phyloP scores from a whole-genome alignment of 805 yeast genomes.

The Kluyveromyces nonfermentans region DNA sequence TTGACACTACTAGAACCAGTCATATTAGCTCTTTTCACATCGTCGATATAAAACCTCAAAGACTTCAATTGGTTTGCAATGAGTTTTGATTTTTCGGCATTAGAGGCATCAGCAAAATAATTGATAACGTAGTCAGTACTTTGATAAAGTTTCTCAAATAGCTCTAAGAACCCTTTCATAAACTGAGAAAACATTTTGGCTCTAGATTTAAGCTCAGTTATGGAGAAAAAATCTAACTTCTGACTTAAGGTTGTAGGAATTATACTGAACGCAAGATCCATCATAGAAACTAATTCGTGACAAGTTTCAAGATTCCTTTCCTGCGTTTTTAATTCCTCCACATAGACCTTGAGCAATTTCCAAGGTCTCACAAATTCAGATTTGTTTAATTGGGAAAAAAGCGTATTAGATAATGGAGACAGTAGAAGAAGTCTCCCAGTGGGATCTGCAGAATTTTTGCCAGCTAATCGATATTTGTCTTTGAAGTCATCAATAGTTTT shows the following conservation, averaged over 20 bases:
- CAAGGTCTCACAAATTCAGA: constrained; percentile 40
- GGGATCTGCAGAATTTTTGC: constrained; percentile 13
- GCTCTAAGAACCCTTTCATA: constrained; percentile 28
- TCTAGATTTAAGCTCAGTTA: constrained; percentile 28
- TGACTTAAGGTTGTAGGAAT: constrained; percentile 40
- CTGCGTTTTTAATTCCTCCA: not conserved
- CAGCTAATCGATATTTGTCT: constrained; percentile 21
- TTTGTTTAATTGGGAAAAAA: constrained; percentile 44
- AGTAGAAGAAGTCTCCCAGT: constrained; percentile 34
- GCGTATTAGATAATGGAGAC: constrained; percentile 51
- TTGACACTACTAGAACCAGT: not conserved
- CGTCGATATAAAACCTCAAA: constrained; percentile 40
- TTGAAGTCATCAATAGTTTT: constrained; percentile 30
- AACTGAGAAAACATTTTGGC: constrained; percentile 26
- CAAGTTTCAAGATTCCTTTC: constrained; percentile 28
- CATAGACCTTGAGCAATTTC: constrained; percentile 10
- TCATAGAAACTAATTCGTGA: constrained; percentile 24
- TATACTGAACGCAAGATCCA: constrained; percentile 43
- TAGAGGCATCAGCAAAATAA: constrained; percentile 42
- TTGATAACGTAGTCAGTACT: constrained; percentile 33
- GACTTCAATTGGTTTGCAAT: constrained; percentile 48
- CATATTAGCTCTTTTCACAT: constrained; percentile 29
- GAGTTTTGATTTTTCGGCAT: constrained; percentile 42
- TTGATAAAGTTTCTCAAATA: constrained; percentile 32
- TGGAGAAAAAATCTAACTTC: constrained; percentile 32